Base-by-base conservation (phyloP, 768 basidiomycete species). In the Cyclocybe cylindracea region DNA sequence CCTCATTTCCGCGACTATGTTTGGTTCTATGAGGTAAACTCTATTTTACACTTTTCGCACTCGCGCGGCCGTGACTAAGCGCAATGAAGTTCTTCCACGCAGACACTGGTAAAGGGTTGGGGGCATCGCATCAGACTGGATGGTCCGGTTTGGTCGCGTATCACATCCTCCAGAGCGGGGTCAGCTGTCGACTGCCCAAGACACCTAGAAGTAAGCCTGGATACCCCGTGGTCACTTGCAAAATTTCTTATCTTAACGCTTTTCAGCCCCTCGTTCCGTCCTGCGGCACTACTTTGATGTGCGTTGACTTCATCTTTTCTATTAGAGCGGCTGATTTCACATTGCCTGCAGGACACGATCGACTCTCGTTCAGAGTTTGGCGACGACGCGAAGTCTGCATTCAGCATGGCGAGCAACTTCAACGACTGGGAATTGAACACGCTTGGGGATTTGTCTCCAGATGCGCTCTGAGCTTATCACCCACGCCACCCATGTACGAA, bases 41-140 rank as follows among this genome's bases (percentile, higher is more conserved):
- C 10, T 55, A 16, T 57, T 35, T 16, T 31, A 24, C 29, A 14
- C 32, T 3, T 39, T 11, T 41, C 19, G 39, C 11, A 48, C 42
- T 43, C 34, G 11, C n/a, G 24, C 38, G 5, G 40, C 11, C 3
- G 2, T 16, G n/a, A 24, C 46, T 19, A 13, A 41, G 46, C 7
- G 42, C 35, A 42, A 18, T 31, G 29, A 57, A 94, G 89, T 98
- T 88, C 76, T 98, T 98, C 86, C 90, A 98, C 66, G 96, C 86
- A 10, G 94, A 99, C 60, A 86, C 78, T 50, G 97, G 97, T 14
- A 82, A 86, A 51, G 97, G 97, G 14, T 79, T 99, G 10, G 97
- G 97, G 37, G 97, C 96, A 2, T 97, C 94, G 5, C 97, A 99
- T 71, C 97, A 99, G 69, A 98, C 95, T 55, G 97, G 97, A 59